Percentiles rank a stretch among this genome's conserved stretches.
Conservation (phyloP, 108 stramenopile genomes). For the Cyclotella sp. region DNA sequence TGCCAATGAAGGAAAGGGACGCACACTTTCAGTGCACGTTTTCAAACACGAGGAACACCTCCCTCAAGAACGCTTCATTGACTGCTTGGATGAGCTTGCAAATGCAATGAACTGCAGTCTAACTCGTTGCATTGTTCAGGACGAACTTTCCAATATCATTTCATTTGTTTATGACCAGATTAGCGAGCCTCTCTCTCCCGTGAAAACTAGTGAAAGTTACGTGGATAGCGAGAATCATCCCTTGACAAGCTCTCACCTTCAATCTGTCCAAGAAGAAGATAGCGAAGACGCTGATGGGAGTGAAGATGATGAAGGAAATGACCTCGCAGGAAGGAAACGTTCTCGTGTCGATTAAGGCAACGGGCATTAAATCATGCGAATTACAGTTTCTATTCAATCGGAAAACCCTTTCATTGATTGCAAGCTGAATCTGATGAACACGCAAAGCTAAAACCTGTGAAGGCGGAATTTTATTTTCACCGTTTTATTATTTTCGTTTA, state of each 20-base stretch:
- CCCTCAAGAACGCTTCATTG: conserved; percentile 75
- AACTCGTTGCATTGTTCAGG: not conserved
- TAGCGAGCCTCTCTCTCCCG: conserved; percentile 9
- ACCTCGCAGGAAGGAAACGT: conserved; percentile 2
- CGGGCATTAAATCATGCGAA: too few species aligned
- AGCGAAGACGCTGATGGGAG: conserved; percentile 28
- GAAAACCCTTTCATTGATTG: too few species aligned
- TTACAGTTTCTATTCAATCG: too few species aligned
- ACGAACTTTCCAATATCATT: not conserved
- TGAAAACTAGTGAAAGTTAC: not conserved
- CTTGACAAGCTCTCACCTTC: conserved; percentile 19
- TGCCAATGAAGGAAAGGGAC: conserved; percentile 50
- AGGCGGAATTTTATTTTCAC: too few species aligned
- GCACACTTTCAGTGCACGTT: conserved; percentile 52
- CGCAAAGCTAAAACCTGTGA: too few species aligned
- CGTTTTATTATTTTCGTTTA: too few species aligned
- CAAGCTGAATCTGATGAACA: too few species aligned
- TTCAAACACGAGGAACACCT: conserved; percentile 70
- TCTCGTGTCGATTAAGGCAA: conserved; percentile 10
- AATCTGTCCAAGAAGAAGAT: conserved; percentile 52
- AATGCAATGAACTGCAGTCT: conserved; percentile 57
- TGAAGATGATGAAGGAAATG: conserved; percentile 20
- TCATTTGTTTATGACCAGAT: conserved; percentile 18
- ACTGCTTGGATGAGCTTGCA: conserved; percentile 72
- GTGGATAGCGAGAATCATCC: conserved; percentile 2